Evolutionary conservation across 805 yeast species (phyloP), one percentile per base, ranked within the genome.

Genomic region (Spathaspora sp.): DNA sequence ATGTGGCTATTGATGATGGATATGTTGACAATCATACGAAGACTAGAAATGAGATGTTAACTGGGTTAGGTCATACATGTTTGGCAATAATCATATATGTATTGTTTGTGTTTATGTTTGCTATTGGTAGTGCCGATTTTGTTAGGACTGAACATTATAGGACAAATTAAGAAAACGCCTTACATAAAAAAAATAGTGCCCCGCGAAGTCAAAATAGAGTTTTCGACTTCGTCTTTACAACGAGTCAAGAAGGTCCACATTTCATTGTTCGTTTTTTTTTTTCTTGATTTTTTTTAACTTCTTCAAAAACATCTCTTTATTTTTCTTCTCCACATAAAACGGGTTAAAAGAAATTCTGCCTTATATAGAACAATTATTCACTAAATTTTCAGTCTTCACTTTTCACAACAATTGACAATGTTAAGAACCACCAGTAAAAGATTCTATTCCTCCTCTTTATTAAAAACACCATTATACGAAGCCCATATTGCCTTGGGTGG

Each of bases 401-500:
- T 35, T 5, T 35, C 7, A 20, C 5, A 19, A 38, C 39, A 18
- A 53, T 14, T 20, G 32, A 6, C 32, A 29, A 55, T 55, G 57
- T 49, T 55, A 20, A 54, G 53, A 54, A 42, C 51, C 17, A 47
- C 40, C 8, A 35, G 23, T 20, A 56, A 44, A 31, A 64, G 70
- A 58, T 55, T 56, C 46, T 63, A 64, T 46, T 64, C 74, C 8
- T 47, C 47, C 2, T 60, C 71, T 3, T 65, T 78, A 52, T 74
- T 80, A 57, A 81, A 75, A 58, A 94, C 98, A 1, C 96, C 98
- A 4, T 75, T 94, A 42, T 83, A 86, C 66, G 90, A 87, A 52
- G 76, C 90, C 20, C 97, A 94, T 66, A 74, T 86, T 35, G 79
- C 80, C 51, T 74, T 83, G 45, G 93, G 91, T 5, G 99, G 91